Evolutionary conservation across 2,329 filamentous ascomycete species (phyloP), one percentile per base, ranked within the genome.

Genomic region (Cladosporium sp.): DNA sequence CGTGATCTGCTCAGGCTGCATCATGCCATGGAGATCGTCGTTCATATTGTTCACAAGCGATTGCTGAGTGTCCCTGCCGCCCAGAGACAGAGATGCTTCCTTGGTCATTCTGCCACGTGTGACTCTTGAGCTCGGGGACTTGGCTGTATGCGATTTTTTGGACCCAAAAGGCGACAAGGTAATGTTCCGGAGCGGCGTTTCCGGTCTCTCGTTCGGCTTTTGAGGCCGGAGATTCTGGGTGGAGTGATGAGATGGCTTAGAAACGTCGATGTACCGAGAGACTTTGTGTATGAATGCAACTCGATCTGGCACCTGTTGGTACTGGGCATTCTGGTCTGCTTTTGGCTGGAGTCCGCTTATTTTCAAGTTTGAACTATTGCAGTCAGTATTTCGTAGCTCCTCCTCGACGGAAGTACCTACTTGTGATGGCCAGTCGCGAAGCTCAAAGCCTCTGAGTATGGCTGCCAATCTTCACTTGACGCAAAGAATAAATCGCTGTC

Each of bases 391-490:
- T 10, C 13, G 42, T 22, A 31, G 19, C 16, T 32, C 11, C 3
- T n/a, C 31, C 33, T 5, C n/a, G 13, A 10, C 18, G 1, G 18
- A n/a, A 11, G 3, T 10, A 46, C 63, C 35, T 56, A 74, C 68
- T 63, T 64, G 61, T 77, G 73, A 56, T 64, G 72, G 38, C 67
- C 68, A 16, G 70, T 67, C 37, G 69, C 59, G 53, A 74, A 54
- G 38, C 46, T 67, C 63, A 59, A 65, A 64, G 9, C 60, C 59
- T 49, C 66, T 2, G 62, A 68, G 54, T 66, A 62, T 52, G 62
- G 71, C 33, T 62, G 61, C 71, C 71, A 74, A 9, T 68, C 68
- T 6, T 70, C 62, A 14, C 63, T 62, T 22, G 61, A 54, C 1
- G 72, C 69, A 55, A 72, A 75, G 31, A 60, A 59, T 8, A 75